Conservation (phyloP, 768 basidiomycete species). For the Pleurotus giganteus region DNA sequence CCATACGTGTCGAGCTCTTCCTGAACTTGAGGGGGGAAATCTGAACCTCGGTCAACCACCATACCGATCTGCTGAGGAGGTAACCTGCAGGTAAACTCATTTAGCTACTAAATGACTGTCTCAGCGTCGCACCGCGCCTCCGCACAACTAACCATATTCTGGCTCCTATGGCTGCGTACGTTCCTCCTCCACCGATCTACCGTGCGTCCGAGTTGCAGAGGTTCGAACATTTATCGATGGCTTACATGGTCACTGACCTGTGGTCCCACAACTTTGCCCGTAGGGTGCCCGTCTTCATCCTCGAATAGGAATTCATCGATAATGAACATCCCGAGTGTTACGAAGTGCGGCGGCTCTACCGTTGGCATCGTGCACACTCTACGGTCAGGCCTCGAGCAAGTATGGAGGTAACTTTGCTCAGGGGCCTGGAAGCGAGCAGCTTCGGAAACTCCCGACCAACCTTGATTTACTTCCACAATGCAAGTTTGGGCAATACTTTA, state of each 20-base stretch:
- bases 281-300: slow-evolving; percentile 54
- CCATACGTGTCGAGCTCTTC: slow-evolving; percentile 61
- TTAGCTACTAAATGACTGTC: not conserved
- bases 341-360: slow-evolving; percentile 35
- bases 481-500: slow-evolving; percentile 45
- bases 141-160: slow-evolving; percentile 64
- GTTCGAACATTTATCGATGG: not conserved
- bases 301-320: slow-evolving; percentile 75
- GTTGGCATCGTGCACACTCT: slow-evolving; percentile 16
- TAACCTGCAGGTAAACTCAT: slow-evolving; percentile 47
- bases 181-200: slow-evolving; percentile 89
- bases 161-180: slow-evolving; percentile 76
- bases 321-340: slow-evolving; percentile 88
- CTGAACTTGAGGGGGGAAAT: slow-evolving; percentile 66
- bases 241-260: slow-evolving; percentile 46
- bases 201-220: not conserved
- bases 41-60: slow-evolving; percentile 79
- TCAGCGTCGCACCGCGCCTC: not conserved
- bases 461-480: slow-evolving; percentile 26
- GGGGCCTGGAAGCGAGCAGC: not conserved
- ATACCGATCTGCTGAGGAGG: slow-evolving; percentile 65
- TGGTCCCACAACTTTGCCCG: slow-evolving; percentile 39
- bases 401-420: not conserved
- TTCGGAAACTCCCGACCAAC: slow-evolving; percentile 10
- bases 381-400: not conserved